Conservation (phyloP, 2,329 filamentous ascomycete species). For the Phoma sp. region DNA sequence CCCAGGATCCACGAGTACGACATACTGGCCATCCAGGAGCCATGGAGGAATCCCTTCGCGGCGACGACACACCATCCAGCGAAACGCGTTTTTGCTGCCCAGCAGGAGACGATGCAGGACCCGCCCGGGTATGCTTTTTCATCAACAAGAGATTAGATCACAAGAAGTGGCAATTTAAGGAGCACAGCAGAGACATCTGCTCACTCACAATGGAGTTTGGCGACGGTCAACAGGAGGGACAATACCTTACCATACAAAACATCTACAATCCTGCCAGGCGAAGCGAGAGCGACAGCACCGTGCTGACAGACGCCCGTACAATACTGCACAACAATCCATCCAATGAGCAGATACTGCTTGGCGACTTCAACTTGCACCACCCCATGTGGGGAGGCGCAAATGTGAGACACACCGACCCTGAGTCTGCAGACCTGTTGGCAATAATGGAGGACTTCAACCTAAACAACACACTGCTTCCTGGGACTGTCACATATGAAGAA, state of each 20-base stretch:
- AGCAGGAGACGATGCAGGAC: conserved; percentile 10
- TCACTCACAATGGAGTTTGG: conserved; percentile 13
- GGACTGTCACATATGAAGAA: background rate
- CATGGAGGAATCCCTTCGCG: conserved; percentile 22
- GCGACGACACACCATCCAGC: conserved; percentile 33
- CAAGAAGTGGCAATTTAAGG: conserved; percentile 20
- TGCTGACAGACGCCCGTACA: background rate
- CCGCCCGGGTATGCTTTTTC: conserved; percentile 33
- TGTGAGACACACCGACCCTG: background rate
- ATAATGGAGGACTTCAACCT: background rate
- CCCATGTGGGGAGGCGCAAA: background rate
- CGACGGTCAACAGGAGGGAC: background rate
- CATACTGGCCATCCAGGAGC: conserved; percentile 28
- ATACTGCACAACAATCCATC: background rate
- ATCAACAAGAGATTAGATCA: conserved; percentile 32
- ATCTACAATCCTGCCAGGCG: background rate
- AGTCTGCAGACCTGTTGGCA: background rate
- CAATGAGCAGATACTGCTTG: background rate
- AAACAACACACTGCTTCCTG: background rate
- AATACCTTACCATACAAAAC: background rate
- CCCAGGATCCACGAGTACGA: conserved; percentile 25
- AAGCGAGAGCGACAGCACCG: too few species aligned
- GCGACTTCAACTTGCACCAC: background rate
- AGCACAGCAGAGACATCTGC: conserved; percentile 25
- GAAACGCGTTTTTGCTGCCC: conserved; percentile 25